Evolutionary conservation across 176 grass and related monocot species (phyloP).

Genomic region (Aegilops umbellulata): DNA sequence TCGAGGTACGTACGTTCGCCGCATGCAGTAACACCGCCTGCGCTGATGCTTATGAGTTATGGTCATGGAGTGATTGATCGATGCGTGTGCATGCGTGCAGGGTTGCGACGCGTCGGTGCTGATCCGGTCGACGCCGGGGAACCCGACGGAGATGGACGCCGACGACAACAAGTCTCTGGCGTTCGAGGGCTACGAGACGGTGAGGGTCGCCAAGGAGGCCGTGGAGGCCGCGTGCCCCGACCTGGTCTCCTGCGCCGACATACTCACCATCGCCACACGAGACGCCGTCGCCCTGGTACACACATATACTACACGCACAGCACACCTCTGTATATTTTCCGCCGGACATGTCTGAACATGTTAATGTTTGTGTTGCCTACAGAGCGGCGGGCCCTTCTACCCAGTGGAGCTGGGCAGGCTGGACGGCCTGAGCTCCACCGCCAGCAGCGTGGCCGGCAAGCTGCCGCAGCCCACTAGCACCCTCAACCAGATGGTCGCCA

Average conservation of each 20-base stretch:
- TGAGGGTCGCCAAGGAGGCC: constrained; percentile 65
- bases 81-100: constrained; percentile 1
- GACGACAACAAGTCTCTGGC: constrained; percentile 56
- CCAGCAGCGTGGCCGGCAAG: constrained; percentile 43
- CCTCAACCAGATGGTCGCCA: constrained; percentile 32
- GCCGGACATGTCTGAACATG: too few species aligned
- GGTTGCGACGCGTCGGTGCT: constrained; percentile 88
- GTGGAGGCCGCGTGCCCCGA: constrained; percentile 59
- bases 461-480: constrained; percentile 46
- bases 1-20: constrained; percentile 43
- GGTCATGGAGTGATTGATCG: too few species aligned
- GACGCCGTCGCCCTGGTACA: constrained; percentile 59
- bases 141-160: constrained; percentile 76
- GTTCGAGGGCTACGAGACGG: constrained; percentile 70
- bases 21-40: background rate
- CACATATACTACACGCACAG: background rate
- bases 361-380: background rate
- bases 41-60: too few species aligned
- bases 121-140: constrained; percentile 50
- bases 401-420: constrained; percentile 76
- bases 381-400: constrained; percentile 69
- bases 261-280: constrained; percentile 68
- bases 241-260: constrained; percentile 83
- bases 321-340: background rate
- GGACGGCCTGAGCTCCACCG: constrained; percentile 61